phyloP scores from a whole-genome alignment of 139 green algal genomes.

The Pycnococcus provasolii region DNA sequence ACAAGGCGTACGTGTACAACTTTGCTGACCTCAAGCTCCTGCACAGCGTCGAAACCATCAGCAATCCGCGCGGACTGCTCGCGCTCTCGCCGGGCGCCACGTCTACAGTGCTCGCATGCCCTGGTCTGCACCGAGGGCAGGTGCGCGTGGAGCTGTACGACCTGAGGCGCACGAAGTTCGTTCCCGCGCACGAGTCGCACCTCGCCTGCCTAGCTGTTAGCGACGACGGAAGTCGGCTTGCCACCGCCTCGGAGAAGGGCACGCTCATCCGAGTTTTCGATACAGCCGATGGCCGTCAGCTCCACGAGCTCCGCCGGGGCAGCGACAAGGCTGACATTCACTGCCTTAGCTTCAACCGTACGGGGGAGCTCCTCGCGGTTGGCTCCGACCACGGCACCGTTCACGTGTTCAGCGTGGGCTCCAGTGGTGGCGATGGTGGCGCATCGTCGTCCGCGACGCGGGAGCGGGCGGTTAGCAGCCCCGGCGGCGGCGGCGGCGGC shows the following conservation, averaged over 20 bases:
- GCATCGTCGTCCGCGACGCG: not conserved
- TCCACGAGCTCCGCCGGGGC: constrained; percentile 80
- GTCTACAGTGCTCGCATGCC: constrained; percentile 79
- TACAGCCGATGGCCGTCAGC: constrained; percentile 61
- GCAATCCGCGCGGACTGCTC: constrained; percentile 71
- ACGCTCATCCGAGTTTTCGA: constrained; percentile 83
- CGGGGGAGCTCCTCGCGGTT: constrained; percentile 67
- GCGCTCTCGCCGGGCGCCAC: constrained; percentile 65
- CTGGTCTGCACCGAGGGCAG: constrained; percentile 75
- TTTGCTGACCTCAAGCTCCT: constrained; percentile 85
- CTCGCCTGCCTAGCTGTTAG: constrained; percentile 65
- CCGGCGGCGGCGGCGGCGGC: not conserved
- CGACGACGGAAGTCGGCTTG: constrained; percentile 70
- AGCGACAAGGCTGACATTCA: constrained; percentile 72
- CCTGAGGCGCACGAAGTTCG: constrained; percentile 71
- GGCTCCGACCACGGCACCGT: constrained; percentile 82
- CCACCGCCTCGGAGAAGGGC: constrained; percentile 76
- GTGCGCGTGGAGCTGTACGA: constrained; percentile 91
- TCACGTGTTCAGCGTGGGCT: constrained; percentile 48
- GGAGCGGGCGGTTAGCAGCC: not conserved
- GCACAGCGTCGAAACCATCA: constrained; percentile 78
- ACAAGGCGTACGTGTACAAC: constrained; percentile 83
- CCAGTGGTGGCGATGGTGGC: not conserved
- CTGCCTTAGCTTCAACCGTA: constrained; percentile 66
- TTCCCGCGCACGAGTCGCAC: constrained; percentile 67